Base-by-base conservation (phyloP, 441 rosid genomes). In the Mallotus japonicus region DNA sequence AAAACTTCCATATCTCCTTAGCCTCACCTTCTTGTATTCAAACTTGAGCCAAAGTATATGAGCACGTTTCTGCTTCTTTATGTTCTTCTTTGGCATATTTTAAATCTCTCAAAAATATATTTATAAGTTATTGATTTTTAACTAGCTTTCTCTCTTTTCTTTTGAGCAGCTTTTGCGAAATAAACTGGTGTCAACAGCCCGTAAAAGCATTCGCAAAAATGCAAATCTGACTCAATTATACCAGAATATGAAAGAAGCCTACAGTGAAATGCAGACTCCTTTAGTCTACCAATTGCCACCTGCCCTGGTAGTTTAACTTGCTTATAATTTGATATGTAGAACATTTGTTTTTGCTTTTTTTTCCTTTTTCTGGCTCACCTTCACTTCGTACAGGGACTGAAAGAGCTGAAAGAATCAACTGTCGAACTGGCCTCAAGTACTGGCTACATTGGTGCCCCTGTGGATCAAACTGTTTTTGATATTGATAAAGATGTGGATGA, bases 371-470 rank as follows among this genome's bases (percentile, higher is more conserved):
- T 42, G 68, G 80, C 73, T 24, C 75, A 62, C 32, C 34, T 70
- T 78, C 63, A 50, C 74, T 16, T 75, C 68, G 44, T 76, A 58
- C 77, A 90, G 95, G 95, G 95, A 73, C 84, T 90, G 72, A 90
- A 85, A 83, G 92, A 88, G 78, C 79, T 90, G 82, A 90, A 88
- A 81, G 95, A 88, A 69, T 87, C 95, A 65, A 90, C 95, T 62
- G 77, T 88, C 80, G 89, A 85, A 70, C 77, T 76, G 78, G 91
- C 90, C 57, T 87, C 91, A 61, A 88, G 91, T 47, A 75, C 85
- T 20, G 92, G 92, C 74, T 87, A 83, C 78, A 85, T 88, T 20
- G 90, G 85, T 78, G 95, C 92, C 67, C 91, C 95, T n/a, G 81
- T 90, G 32, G 95, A 90, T 59, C 81, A 83, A 80, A 84, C 85